phyloP scores from a whole-genome alignment of 2,329 filamentous ascomycete genomes.

The Colletotrichum destructivum region DNA sequence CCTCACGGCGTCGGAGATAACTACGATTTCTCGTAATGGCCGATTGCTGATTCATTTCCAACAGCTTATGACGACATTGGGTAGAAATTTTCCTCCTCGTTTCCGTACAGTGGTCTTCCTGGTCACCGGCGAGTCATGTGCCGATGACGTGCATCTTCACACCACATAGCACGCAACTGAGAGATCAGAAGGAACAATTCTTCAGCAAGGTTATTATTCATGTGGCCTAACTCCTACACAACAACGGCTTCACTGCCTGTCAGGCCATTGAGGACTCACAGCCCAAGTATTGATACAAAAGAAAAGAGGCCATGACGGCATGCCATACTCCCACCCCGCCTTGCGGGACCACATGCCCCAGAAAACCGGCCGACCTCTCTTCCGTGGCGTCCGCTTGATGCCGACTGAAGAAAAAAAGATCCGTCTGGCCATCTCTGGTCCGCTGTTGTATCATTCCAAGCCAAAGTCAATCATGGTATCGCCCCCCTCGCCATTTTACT shows the following conservation, averaged over 20 bases:
- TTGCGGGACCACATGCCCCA: not conserved
- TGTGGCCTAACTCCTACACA: not conserved
- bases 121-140: conserved; percentile 38
- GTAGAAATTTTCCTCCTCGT: not conserved
- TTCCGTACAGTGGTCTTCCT: conserved; percentile 12
- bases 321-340: not conserved
- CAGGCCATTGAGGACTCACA: not conserved
- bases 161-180: not conserved
- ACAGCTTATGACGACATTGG: conserved; percentile 21
- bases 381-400: conserved; percentile 3
- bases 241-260: not conserved
- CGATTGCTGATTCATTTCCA: not conserved
- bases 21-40: not conserved
- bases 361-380: not conserved
- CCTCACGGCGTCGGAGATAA: conserved; percentile 20
- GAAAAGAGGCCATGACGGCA: not conserved
- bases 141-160: conserved; percentile 34
- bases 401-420: not conserved
- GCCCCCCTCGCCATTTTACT: not conserved
- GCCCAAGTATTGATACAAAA: not conserved
- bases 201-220: too few species aligned
- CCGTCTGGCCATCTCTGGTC: not conserved
- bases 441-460: not conserved
- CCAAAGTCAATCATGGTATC: not conserved
- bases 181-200: too few species aligned